Conservation (phyloP, 331 rosid species). For the Rhamnella rubrinervis region DNA sequence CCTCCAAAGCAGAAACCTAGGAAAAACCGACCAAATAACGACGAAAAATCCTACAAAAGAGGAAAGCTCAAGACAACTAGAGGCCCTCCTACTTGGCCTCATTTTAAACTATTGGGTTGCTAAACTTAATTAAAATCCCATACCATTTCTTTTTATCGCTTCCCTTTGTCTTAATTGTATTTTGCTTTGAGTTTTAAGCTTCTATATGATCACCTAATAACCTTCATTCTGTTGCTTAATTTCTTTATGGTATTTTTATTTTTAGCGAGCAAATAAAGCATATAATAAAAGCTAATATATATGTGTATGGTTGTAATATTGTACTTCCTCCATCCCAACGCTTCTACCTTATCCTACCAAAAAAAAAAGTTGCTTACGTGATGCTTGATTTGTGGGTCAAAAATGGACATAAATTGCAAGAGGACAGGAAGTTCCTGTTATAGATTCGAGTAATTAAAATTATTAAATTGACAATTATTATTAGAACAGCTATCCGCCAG, state of each 20-base stretch:
- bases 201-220: neutral
- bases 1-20: conserved; percentile 32
- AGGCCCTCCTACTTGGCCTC: conserved; percentile 48
- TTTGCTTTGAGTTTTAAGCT: neutral
- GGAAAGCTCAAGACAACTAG: conserved; percentile 35
- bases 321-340: neutral
- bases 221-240: neutral
- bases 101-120: conserved; percentile 54
- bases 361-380: conserved; percentile 1
- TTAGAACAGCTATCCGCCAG: neutral
- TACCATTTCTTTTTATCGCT: neutral
- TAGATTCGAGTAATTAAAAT: conserved; percentile 9
- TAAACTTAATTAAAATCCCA: neutral
- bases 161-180: neutral
- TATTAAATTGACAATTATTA: conserved; percentile 20
- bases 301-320: neutral
- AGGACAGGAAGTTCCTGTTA: conserved; percentile 8
- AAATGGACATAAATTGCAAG: neutral
- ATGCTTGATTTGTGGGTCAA: conserved; percentile 3
- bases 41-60: conserved; percentile 31
- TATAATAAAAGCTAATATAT: neutral
- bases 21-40: conserved; percentile 30
- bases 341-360: conserved; percentile 11
- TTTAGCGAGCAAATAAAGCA: conserved; percentile 2
- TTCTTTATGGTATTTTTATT: neutral